A percentile compares a stretch with the other conserved stretches of the same genome.
Conservation (phyloP, 164 flowering plant genomes). For the Litsea cubeba region DNA sequence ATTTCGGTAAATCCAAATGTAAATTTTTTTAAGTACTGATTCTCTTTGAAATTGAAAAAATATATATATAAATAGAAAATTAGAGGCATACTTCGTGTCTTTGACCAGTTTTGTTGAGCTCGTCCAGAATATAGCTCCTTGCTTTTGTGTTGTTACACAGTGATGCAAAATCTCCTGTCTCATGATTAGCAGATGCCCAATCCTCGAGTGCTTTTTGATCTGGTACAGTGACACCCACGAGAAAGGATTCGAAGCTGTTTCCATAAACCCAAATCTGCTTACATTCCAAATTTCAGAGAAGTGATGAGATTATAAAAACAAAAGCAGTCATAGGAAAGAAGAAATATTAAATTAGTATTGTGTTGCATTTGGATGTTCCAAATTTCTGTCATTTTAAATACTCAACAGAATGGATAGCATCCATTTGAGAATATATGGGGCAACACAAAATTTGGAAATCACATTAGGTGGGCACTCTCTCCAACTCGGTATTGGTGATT, state of each 20-base stretch:
- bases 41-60: not conserved
- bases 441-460: no score
- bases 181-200: conserved; percentile 61
- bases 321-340: no score
- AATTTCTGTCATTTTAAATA: not conserved
- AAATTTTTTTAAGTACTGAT: no score
- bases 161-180: conserved; percentile 55
- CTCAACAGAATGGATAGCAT: not conserved
- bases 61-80: not conserved
- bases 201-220: conserved; percentile 67
- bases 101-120: conserved; percentile 65
- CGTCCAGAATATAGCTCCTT: conserved; percentile 63
- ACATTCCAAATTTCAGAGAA: not conserved
- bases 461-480: not conserved
- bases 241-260: conserved; percentile 91
- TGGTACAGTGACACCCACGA: conserved; percentile 89
- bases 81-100: conserved; percentile 49
- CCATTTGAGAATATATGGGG: not conserved
- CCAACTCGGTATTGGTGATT: no score
- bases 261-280: conserved; percentile 95
- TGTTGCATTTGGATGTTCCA: not conserved
- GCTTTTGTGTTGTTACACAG: conserved; percentile 57
- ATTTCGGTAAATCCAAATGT: no score
- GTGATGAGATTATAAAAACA: not conserved
- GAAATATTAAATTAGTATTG: not conserved